Evolutionary conservation across 164 flowering plant species (phyloP).

Genomic region (Dillenia turbinata): DNA sequence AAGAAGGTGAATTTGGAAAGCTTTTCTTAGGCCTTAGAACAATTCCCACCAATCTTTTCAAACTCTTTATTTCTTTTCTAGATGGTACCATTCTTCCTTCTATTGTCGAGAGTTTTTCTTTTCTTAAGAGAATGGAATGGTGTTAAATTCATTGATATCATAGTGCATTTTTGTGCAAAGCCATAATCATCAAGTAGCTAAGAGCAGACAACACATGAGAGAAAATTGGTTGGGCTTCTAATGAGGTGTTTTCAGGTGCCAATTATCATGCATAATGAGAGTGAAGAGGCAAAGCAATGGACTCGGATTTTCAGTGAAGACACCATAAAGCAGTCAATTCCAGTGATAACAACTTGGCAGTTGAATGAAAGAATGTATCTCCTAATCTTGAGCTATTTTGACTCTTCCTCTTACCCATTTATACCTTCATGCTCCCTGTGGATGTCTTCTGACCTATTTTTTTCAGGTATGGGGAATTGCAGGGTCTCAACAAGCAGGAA

Average conservation of each 20-base stretch:
- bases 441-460: not conserved
- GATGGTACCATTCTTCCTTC: not conserved
- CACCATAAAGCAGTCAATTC: conserved; percentile 86
- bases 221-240: no score
- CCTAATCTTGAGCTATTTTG: conserved; percentile 2
- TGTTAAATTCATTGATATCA: no score
- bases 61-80: not conserved
- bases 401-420: not conserved
- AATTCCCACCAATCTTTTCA: no score
- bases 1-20: conserved; percentile 57
- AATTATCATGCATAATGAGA: conserved; percentile 74
- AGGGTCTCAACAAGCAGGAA: conserved; percentile 98
- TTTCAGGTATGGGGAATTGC: conserved; percentile 92
- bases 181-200: no score
- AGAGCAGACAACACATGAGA: no score
- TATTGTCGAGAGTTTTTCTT: not conserved
- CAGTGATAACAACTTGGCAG: conserved; percentile 90
- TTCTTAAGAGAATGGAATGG: no score
- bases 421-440: not conserved
- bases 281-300: conserved; percentile 81
- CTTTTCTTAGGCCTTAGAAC: not conserved
- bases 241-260: conserved; percentile 61
- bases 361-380: conserved; percentile 94
- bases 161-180: no score
- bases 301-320: conserved; percentile 88